A percentile compares a stretch with the other conserved stretches of the same genome.
phyloP scores from a whole-genome alignment of 352 stramenopile species.

The Phytophthora parvispora region DNA sequence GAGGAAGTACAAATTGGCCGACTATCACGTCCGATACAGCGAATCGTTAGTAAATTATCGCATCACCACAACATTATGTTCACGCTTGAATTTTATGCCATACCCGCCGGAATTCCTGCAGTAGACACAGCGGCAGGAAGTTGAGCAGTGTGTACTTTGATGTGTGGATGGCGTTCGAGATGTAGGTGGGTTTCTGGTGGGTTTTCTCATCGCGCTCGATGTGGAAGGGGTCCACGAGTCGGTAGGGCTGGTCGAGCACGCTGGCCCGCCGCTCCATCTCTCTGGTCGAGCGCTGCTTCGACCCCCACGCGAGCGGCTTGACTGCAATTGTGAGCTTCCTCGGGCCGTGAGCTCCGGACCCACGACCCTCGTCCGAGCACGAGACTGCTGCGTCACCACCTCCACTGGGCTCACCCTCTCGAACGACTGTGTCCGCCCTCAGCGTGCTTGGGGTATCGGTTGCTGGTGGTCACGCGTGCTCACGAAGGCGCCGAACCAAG shows the following conservation, averaged over 20 bases:
- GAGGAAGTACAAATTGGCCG: conserved; percentile 97
- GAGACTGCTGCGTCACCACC: conserved; percentile 1
- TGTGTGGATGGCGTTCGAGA: conserved; percentile 88
- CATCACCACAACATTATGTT: not conserved
- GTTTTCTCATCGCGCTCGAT: conserved; percentile 63
- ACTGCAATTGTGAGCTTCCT: conserved; percentile 40
- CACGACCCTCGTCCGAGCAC: conserved; percentile 17
- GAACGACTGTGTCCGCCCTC: conserved; percentile 17
- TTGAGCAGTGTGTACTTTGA: conserved; percentile 93
- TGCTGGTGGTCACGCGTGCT: conserved; percentile 6
- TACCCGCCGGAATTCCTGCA: conserved; percentile 90
- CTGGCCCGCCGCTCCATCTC: conserved; percentile 39
- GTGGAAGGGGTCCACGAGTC: conserved; percentile 73
- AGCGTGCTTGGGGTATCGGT: conserved; percentile 24
- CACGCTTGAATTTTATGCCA: not conserved
- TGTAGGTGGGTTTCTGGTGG: conserved; percentile 63
- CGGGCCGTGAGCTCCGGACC: conserved; percentile 26
- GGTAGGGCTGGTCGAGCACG: conserved; percentile 37
- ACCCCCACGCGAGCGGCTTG: conserved; percentile 22
- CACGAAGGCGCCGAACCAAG: conserved; percentile 11
- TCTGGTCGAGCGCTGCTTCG: not conserved
- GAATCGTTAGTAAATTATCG: conserved; percentile 27
- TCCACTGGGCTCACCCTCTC: conserved; percentile 16
- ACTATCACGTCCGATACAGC: conserved; percentile 74
- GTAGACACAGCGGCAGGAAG: conserved; percentile 73